Evolutionary conservation across 176 grass and related monocot species (phyloP), one percentile per base, ranked within the genome.

Genomic region (Metroxylon sagu): DNA sequence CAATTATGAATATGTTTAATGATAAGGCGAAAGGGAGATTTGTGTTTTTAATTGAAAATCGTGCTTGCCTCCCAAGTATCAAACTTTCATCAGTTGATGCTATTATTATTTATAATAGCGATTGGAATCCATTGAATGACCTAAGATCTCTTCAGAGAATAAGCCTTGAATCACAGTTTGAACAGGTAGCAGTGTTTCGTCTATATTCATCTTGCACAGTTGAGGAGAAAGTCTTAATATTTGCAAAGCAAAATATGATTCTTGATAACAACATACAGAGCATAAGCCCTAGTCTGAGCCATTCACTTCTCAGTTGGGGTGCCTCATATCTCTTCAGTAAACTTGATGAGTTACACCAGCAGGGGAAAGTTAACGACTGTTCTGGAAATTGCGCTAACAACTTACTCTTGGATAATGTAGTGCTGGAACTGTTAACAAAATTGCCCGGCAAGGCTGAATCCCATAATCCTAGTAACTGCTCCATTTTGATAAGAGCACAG

Each of bases 71-170:
- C 51, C 80, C 78, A 71, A 97, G 92, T 68, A 76, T 97, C 61
- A 97, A 88, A 67, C 62, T 97, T 71, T 88, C 81, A 52, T 84
- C 65, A 56, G 78, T 97, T 71, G 92, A 97, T 88, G 80, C 69
- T 49, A 68, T 88, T 69, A 79, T 97, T 65, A 90, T 97, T 53
- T 97, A 85, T 74, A 21, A 75, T 55, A 90, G 86, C 66, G 92
- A 91, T 63, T 97, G 87, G 92, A 97, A 88, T 76, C 87, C 92
- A 2, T 64, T 67, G 67, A 97, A 91, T 85, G 92, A 97, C 49
- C 71, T 84, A 50, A 83, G 81, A 67, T 68, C 53, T 57, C 77
- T 97, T 51, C 84, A 91, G 51, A 87, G 23, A 75, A 80, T 91
- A 61, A 97, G 50, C 56, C 77, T 97, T 55, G 74, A 97, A 74